These are phyloP conservation scores for Mycena epipterygia DNA, from an alignment of 768 basidiomycete genomes.

Conservation along the genomic window DNA sequence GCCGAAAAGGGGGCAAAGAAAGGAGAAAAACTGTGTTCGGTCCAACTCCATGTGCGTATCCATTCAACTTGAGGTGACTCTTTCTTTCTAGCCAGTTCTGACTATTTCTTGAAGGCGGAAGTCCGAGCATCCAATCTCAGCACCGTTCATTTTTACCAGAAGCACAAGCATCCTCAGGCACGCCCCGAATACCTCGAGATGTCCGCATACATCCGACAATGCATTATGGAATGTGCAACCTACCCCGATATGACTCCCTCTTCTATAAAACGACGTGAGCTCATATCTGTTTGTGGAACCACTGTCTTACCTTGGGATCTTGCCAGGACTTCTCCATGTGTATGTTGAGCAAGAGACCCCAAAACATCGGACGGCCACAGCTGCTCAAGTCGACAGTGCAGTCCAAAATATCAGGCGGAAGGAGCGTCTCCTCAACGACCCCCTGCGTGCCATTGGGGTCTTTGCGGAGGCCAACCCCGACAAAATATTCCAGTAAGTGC, in stretches of 20 bases:
- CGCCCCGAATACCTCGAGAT: background rate
- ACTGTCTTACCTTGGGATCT: background rate
- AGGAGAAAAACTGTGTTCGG: too few species aligned
- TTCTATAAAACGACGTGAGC: constrained; percentile 1
- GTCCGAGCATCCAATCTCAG: background rate
- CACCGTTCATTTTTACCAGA: background rate
- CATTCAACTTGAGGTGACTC: too few species aligned
- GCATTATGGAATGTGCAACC: background rate
- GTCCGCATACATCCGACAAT: constrained; percentile 1
- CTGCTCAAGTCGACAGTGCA: constrained; percentile 5
- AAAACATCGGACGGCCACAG: background rate
- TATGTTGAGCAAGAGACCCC: background rate
- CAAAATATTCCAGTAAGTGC: constrained; percentile 13
- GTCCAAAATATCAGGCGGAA: background rate
- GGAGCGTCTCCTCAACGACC: constrained; percentile 8
- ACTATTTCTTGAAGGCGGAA: background rate
- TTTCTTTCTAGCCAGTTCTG: too few species aligned
- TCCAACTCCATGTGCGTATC: background rate
- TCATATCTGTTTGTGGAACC: background rate
- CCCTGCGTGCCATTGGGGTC: constrained; percentile 1
- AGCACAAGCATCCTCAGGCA: background rate
- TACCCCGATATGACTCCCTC: background rate
- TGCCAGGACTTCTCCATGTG: background rate
- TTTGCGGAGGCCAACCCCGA: constrained; percentile 21
- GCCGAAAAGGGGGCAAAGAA: background rate